A percentile compares a stretch with the other conserved stretches of the same genome.
phyloP scores from a whole-genome alignment of 2,329 filamentous ascomycete genomes.

The Cercospora sp. region DNA sequence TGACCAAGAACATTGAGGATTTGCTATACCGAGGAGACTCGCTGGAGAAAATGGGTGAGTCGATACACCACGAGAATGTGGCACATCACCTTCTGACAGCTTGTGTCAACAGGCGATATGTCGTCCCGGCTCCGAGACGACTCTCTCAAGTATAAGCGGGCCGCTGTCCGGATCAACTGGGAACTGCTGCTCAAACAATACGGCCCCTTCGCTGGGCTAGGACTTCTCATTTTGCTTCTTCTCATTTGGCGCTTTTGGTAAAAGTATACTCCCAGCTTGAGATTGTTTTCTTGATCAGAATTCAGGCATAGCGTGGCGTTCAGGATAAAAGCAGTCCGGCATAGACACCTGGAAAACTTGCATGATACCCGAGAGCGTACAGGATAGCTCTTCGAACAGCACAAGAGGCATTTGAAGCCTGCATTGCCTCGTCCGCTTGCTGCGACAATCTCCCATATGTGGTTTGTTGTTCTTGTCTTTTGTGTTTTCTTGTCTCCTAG shows the following conservation, averaged over 20 bases:
- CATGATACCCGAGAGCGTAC: slow-evolving; percentile 32
- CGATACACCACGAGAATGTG: background rate
- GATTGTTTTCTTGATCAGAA: slow-evolving; percentile 14
- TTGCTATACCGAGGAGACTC: slow-evolving; percentile 91
- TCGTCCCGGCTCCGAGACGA: slow-evolving; percentile 78
- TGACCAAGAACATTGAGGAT: slow-evolving; percentile 99
- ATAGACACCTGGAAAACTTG: slow-evolving; percentile 19
- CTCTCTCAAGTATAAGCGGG: slow-evolving; percentile 88
- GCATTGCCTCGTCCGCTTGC: background rate
- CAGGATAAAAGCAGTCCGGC: slow-evolving; percentile 22
- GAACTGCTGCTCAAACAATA: slow-evolving; percentile 95
- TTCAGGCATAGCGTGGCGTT: slow-evolving; percentile 31
- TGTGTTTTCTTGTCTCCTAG: slow-evolving; percentile 1
- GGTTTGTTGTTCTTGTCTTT: slow-evolving; percentile 1
- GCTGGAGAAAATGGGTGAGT: slow-evolving; percentile 82
- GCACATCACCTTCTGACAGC: slow-evolving; percentile 7
- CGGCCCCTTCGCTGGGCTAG: slow-evolving; percentile 81
- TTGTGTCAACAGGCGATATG: slow-evolving; percentile 26
- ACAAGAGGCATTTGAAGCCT: background rate
- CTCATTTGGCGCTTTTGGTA: slow-evolving; percentile 93
- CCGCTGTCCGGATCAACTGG: slow-evolving; percentile 96
- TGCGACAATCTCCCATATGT: background rate
- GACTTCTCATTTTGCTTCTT: slow-evolving; percentile 79
- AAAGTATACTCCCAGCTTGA: slow-evolving; percentile 9
- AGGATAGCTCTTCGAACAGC: slow-evolving; percentile 18